These are phyloP conservation scores for Speleostelium caveatum DNA, from an alignment of 78 protist species.

Conservation along the genomic window DNA sequence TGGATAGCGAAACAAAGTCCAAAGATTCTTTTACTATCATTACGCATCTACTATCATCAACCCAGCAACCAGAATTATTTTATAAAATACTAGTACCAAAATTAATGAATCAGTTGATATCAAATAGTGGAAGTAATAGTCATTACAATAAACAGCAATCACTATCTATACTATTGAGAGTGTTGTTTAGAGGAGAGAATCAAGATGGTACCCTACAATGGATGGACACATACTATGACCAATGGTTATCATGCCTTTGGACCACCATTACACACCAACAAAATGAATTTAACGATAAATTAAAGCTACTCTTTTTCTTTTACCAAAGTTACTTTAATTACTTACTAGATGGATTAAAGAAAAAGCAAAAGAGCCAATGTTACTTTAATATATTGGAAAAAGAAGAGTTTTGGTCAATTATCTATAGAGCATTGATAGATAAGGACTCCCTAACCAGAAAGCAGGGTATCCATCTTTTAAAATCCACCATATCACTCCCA, in stretches of 20 bases:
- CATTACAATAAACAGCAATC: constrained; percentile 41
- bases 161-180: background rate
- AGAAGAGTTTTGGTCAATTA: constrained; percentile 6
- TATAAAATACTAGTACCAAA: constrained; percentile 8
- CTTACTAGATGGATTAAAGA: background rate
- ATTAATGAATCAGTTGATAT: constrained; percentile 18
- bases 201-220: background rate
- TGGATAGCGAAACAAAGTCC: too few species aligned
- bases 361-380: background rate
- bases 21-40: background rate
- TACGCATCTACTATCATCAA: background rate
- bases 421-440: constrained; percentile 35
- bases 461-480: constrained; percentile 47
- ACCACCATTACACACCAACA: background rate
- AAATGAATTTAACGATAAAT: constrained; percentile 28
- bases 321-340: constrained; percentile 16
- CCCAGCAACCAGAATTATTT: background rate
- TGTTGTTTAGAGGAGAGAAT: background rate
- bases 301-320: constrained; percentile 37
- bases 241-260: constrained; percentile 35
- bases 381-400: constrained; percentile 24
- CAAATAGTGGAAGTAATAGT: constrained; percentile 5
- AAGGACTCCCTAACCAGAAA: constrained; percentile 62
- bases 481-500: constrained; percentile 23
- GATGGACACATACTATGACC: background rate